A percentile compares a stretch with the other conserved stretches of the same genome.
Conservation (phyloP, 2,329 filamentous ascomycete genomes). For the Proliferodiscus dingleyae region DNA sequence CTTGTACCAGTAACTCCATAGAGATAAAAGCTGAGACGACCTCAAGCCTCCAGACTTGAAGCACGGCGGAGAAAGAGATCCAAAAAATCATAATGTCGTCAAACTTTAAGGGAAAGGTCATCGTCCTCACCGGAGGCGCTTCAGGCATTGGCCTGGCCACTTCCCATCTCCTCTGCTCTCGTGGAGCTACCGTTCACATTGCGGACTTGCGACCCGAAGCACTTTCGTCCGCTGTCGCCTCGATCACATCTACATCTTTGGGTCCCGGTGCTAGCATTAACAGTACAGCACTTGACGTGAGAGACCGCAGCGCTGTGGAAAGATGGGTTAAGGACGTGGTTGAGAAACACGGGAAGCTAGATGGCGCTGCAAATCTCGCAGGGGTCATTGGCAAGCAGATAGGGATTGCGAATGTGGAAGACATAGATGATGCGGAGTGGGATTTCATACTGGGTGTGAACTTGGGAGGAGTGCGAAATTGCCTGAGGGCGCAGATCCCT, state of each 20-base stretch:
- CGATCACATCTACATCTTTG: conserved; percentile 18
- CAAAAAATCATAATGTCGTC: too few species aligned
- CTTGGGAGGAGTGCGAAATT: conserved; percentile 44
- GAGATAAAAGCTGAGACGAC: too few species aligned
- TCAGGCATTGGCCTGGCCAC: conserved; percentile 72
- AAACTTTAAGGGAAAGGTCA: conserved; percentile 47
- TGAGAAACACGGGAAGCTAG: conserved; percentile 30
- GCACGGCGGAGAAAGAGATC: too few species aligned
- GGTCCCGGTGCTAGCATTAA: conserved; percentile 1
- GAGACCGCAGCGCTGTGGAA: conserved; percentile 21
- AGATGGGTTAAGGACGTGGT: conserved; percentile 33
- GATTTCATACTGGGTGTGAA: conserved; percentile 41
- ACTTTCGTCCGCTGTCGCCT: conserved; percentile 27
- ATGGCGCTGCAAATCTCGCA: conserved; percentile 37
- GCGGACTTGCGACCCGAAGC: conserved; percentile 13
- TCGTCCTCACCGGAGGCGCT: conserved; percentile 72
- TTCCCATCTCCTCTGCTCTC: conserved; percentile 41
- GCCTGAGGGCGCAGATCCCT: conserved; percentile 37
- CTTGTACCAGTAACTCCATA: too few species aligned
- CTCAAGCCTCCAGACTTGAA: too few species aligned
- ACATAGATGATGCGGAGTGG: conserved; percentile 37
- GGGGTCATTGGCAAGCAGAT: conserved; percentile 28
- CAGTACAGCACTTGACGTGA: conserved; percentile 1
- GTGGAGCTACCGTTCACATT: conserved; percentile 14
- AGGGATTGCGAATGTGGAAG: not conserved